Percentiles rank a stretch among this genome's conserved stretches.
These are phyloP conservation scores for Xylariales sp. DNA, from an alignment of 2,329 filamentous ascomycete genomes.

Conservation along the genomic window DNA sequence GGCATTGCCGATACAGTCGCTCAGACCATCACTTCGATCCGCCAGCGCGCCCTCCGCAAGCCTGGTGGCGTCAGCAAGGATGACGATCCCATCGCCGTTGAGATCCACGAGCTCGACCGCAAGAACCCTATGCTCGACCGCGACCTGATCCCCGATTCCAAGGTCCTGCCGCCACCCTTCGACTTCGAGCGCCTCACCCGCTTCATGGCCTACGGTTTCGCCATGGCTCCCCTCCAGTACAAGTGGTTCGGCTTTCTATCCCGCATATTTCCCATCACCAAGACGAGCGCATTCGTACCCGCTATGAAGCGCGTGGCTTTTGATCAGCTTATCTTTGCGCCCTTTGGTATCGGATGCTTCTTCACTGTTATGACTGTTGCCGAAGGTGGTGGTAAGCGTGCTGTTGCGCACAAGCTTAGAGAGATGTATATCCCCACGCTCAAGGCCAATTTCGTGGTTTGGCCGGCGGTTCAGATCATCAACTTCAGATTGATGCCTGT, in stretches of 20 bases:
- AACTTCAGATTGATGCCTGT: constrained; percentile 96
- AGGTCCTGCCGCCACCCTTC: constrained; percentile 71
- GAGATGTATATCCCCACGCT: constrained; percentile 93
- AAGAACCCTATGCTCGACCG: constrained; percentile 64
- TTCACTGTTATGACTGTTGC: constrained; percentile 96
- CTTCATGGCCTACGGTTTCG: constrained; percentile 96
- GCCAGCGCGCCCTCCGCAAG: constrained; percentile 62
- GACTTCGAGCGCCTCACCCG: constrained; percentile 92
- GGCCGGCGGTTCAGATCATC: constrained; percentile 92
- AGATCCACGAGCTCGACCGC: constrained; percentile 82
- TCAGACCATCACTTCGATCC: constrained; percentile 83
- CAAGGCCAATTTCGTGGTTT: constrained; percentile 93
- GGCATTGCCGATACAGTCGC: constrained; percentile 96
- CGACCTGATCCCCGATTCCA: constrained; percentile 64
- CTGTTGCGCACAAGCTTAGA: constrained; percentile 77
- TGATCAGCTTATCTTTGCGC: constrained; percentile 91
- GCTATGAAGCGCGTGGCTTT: constrained; percentile 87
- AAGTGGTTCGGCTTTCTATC: constrained; percentile 91
- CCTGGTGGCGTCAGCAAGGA: constrained; percentile 51
- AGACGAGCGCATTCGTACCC: constrained; percentile 67
- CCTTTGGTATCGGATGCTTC: constrained; percentile 80
- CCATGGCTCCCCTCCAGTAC: constrained; percentile 93
- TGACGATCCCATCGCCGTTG: constrained; percentile 77
- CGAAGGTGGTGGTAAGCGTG: constrained; percentile 82
- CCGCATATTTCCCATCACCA: constrained; percentile 77